These are phyloP conservation scores for Neohortaea acidophila DNA, from an alignment of 495 filamentous ascomycete species.

Conservation along the genomic window DNA sequence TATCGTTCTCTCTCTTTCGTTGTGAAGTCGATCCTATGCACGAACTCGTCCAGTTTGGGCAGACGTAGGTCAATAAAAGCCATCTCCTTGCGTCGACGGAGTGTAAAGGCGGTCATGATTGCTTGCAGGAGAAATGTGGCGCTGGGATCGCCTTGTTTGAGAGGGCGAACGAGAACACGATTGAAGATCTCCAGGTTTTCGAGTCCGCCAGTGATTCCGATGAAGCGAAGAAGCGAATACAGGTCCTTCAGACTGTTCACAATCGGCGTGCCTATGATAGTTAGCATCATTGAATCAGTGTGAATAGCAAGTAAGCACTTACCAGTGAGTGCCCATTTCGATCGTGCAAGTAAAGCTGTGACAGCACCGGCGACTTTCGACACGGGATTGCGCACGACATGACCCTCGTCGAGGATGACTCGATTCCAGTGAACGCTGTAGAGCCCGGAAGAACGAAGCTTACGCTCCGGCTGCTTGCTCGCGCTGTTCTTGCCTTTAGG, in stretches of 20 bases:
- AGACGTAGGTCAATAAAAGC: constrained; percentile 70
- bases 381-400: constrained; percentile 64
- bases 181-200: constrained; percentile 65
- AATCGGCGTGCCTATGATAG: constrained; percentile 40
- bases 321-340: constrained; percentile 71
- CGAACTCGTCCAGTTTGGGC: constrained; percentile 61
- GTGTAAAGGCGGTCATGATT: constrained; percentile 67
- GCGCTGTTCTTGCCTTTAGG: constrained; percentile 25
- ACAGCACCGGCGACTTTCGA: constrained; percentile 58
- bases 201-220: constrained; percentile 63
- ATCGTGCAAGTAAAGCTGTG: constrained; percentile 47
- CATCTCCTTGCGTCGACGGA: constrained; percentile 82
- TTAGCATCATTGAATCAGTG: no score
- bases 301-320: no score
- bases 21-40: constrained; percentile 64
- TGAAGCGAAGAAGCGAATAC: constrained; percentile 65
- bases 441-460: constrained; percentile 29
- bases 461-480: constrained; percentile 12
- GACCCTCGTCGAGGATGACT: constrained; percentile 76
- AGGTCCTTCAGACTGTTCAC: constrained; percentile 71
- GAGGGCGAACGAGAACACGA: constrained; percentile 52
- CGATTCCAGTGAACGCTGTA: constrained; percentile 63
- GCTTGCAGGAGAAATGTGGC: constrained; percentile 55
- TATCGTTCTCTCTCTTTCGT: constrained; percentile 68
- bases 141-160: constrained; percentile 41